Evolutionary conservation across 176 grass and related monocot species (phyloP).

Genomic region (Triticum urartu): DNA sequence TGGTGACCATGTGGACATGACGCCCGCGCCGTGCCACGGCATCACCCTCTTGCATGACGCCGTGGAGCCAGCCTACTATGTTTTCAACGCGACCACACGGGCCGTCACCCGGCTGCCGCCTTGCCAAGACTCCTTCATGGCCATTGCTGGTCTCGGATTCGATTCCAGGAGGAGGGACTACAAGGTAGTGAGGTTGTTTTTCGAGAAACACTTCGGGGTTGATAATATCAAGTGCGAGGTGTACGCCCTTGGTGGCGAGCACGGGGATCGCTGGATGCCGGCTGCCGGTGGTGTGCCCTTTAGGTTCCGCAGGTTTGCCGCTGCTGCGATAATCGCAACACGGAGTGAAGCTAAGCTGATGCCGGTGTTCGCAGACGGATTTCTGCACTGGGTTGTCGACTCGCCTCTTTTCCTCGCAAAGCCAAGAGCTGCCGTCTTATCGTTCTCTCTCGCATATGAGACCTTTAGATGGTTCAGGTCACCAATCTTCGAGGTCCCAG

Average conservation of each 20-base stretch:
- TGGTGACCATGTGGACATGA: background rate
- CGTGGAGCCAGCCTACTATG: background rate
- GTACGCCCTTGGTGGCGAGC: background rate
- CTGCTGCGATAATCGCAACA: background rate
- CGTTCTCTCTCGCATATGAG: background rate
- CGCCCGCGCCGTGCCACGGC: conserved; percentile 12
- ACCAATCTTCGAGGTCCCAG: background rate
- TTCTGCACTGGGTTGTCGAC: conserved; percentile 8
- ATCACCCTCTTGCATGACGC: conserved; percentile 18
- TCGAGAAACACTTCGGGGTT: background rate
- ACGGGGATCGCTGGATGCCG: background rate
- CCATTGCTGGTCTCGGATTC: conserved; percentile 10
- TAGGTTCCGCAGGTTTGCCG: background rate
- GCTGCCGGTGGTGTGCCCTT: background rate
- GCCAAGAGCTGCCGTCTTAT: background rate
- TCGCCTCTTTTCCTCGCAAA: background rate
- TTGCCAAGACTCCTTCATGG: background rate
- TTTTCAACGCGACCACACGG: conserved; percentile 18
- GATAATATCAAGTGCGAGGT: background rate
- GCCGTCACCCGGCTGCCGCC: conserved; percentile 22
- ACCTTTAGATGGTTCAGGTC: conserved; percentile 5
- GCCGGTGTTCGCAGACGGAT: background rate
- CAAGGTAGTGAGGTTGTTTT: conserved; percentile 11
- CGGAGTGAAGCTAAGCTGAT: background rate
- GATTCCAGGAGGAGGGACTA: background rate